Base-by-base conservation (phyloP, 2,329 filamentous ascomycete species). In the Aspergillus ustus region DNA sequence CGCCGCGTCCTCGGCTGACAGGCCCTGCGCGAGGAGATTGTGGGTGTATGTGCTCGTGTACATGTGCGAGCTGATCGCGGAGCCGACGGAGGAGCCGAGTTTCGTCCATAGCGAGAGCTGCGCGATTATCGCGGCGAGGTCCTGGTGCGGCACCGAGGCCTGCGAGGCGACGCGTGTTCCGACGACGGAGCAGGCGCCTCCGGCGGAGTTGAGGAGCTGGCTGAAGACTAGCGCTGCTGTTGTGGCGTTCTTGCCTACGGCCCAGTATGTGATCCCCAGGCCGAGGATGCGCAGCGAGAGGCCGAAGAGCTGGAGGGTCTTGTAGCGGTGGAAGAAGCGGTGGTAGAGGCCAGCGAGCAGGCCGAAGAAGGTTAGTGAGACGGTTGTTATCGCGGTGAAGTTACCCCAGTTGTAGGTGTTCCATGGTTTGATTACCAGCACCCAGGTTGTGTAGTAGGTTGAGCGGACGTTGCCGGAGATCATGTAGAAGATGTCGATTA, bases 111-210 rank as follows among this genome's bases (percentile, higher is more conserved):
- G 66, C 0, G 77, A 72, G 9, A 80, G 34, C 34, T 40, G 65
- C 1, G 78, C 62, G 56, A 81, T 81, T 48, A 76, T 64, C 0
- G 73, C 68, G 2, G 79, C 77, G 52, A 81, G 62, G 46, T 81
- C 78, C 57, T 80, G 73, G 63, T 81, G 79, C 0, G 78, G 77
- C 0, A 81, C 79, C 0, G 78, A 80, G 11, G 77, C 77, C 59
- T 81, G 77, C 3, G 66, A 70, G 7, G 75, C 79, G 0, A 81
- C 78, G 11, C 78, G 75, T 6, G 70, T 75, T 37, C 78, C 79
- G 20, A 81, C 73, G 3, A 80, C 74, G 52, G 73, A 75, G 66
- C 79, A 71, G 0, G 77, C 73, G n/a, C 72, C 72, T 2, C 76
- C 68, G n/a, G 50, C 8, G 25, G 78, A 77, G 58, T 73, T 72